phyloP scores from a whole-genome alignment of 148 eudicot genomes.

The Rhododendron simsii region DNA sequence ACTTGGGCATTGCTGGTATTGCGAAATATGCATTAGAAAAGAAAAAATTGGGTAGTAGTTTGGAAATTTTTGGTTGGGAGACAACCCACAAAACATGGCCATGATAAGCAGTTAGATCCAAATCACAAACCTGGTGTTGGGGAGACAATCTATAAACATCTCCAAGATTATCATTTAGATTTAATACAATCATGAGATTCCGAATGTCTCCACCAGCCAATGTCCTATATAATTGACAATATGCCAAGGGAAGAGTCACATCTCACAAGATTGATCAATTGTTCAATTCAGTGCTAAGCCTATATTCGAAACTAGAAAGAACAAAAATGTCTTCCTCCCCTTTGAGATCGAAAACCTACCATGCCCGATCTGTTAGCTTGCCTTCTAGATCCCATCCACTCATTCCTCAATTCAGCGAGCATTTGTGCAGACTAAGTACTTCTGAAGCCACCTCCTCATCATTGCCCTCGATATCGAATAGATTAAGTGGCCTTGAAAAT shows the following conservation, averaged over 20 bases:
- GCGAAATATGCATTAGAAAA: not conserved
- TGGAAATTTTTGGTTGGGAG: not conserved
- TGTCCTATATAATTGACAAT: not conserved
- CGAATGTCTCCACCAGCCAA: not conserved
- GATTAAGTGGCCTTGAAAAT: slow-evolving; percentile 26
- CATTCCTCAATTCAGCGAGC: slow-evolving; percentile 24
- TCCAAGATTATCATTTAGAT: not conserved
- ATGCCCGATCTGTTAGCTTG: slow-evolving; percentile 29
- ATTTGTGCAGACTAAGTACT: slow-evolving; percentile 28
- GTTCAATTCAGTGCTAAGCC: not conserved
- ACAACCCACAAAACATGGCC: slow-evolving; percentile 5
- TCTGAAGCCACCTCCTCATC: slow-evolving; percentile 33
- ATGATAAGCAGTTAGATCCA: not conserved
- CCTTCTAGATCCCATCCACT: slow-evolving; percentile 25
- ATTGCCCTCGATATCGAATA: slow-evolving; percentile 28
- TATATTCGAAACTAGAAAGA: not conserved
- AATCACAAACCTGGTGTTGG: not conserved
- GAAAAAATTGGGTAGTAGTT: not conserved
- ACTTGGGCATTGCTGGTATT: not conserved
- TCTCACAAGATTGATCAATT: not conserved
- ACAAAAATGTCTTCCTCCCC: slow-evolving; percentile 15
- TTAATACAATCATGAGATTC: not conserved
- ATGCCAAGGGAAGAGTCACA: not conserved
- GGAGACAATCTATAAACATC: not conserved
- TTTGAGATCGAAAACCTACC: slow-evolving; percentile 18